Evolutionary conservation across 495 filamentous ascomycete genomes (phyloP), one percentile per base, ranked within the genome.

Genomic region (Clohesyomyces aquaticus): DNA sequence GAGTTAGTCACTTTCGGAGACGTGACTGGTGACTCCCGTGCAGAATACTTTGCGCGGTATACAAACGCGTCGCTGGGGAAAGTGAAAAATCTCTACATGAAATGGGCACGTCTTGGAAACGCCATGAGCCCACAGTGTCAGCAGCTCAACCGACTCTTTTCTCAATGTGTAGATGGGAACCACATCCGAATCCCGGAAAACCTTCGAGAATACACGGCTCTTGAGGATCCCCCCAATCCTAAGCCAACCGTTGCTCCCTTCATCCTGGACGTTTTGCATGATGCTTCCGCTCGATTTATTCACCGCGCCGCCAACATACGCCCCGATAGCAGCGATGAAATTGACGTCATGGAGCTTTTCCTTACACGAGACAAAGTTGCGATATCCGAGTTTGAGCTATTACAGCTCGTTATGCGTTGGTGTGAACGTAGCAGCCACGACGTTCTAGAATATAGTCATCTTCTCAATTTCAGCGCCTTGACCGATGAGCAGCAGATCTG

Each of bases 71-170:
- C 81, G 14, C 67, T 83, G 6, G 81, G 80, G 8, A 70, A 73
- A 27, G 77, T 81, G 6, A 83, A 83, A 63, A 82, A 78, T 25
- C 71, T 83, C 4, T 82, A 76, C 64, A 71, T 83, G 12, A 76
- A 82, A 46, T 83, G 81, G 81, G 80, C 78, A 38, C 72, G 76
- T 42, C 65, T 74, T 1, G 73, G 72, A 26, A 79, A 79, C 4
- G 68, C 81, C 0, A 78, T 82, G 75, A 74, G 75, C 26, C 54
- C 73, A 1, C 70, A 82, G 63, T 82, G 79, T 57, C 81, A 83
- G 62, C 74, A 83, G 59, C 63, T 83, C 19, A 83, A 83, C 65
- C 74, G 80, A 3, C 68, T 83, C n/a, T 82, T 81, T 49, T 82
- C 80, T 1, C 72, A 71, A 55, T 81, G 80, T 50, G 81, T 83